A percentile compares a stretch with the other conserved stretches of the same genome.
These are phyloP conservation scores for Chenopodium suecicum DNA, from an alignment of 148 eudicot genomes.

Conservation along the genomic window DNA sequence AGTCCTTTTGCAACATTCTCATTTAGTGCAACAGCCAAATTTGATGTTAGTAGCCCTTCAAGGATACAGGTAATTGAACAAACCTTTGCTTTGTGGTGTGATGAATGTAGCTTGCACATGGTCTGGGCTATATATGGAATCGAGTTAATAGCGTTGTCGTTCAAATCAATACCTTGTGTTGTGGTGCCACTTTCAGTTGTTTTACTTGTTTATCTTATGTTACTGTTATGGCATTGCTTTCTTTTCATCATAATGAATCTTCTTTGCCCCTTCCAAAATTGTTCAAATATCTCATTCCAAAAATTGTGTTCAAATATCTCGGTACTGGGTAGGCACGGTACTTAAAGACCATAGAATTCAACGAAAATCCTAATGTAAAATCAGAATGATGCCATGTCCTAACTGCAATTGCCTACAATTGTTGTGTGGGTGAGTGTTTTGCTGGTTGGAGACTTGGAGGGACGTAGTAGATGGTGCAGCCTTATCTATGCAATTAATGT, in stretches of 20 bases:
- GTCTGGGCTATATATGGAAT: background rate
- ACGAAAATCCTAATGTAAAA: background rate
- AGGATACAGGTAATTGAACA: conserved; percentile 73
- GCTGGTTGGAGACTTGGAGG: background rate
- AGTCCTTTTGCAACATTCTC: conserved; percentile 73
- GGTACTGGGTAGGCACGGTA: background rate
- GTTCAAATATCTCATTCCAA: background rate
- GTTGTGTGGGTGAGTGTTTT: background rate
- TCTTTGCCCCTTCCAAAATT: no score
- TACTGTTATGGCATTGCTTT: background rate
- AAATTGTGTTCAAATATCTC: no score
- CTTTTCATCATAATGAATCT: no score
- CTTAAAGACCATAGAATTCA: background rate
- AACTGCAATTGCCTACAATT: background rate
- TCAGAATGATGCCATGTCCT: background rate
- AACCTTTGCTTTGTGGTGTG: background rate
- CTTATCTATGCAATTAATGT: background rate
- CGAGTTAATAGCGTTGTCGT: background rate
- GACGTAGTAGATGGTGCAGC: background rate
- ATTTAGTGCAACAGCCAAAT: conserved; percentile 82
- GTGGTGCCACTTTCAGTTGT: background rate
- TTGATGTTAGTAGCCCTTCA: conserved; percentile 78
- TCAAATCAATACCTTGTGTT: background rate
- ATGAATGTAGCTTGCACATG: background rate
- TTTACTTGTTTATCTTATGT: background rate